Base-by-base conservation (phyloP, 1,284 basidiomycete genomes). In the Sanghuangporus sanghuang region DNA sequence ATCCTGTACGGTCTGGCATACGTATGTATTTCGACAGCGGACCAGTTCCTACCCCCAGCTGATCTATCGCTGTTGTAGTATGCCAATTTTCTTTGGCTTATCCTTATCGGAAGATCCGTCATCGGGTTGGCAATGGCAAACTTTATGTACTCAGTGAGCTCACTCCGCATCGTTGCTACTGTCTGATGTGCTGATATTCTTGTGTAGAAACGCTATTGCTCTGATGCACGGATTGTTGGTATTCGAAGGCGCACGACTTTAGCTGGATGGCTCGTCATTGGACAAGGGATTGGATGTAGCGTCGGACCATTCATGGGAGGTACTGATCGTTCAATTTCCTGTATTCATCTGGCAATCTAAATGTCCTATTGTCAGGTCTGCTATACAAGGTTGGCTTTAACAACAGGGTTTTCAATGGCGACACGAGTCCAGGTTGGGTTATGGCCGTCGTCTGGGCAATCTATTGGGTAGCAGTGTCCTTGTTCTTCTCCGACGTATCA, bases 361-460 rank as follows among this genome's bases (percentile, higher is more conserved):
- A 6, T 1, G 21, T n/a, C n/a, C 3, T 27, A 23, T 27, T 4
- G 18, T 23, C 32, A 14, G 88, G 87, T 40, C 66, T 88, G 6
- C 71, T 90, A 52, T 85, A 79, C 71, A 85, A 81, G 61, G 70
- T 86, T 44, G 84, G 85, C 0, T 85, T 85, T 68, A 64, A 59
- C 27, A 81, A 77, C 64, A 62, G 70, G 0, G 68, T 88, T 7
- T 84, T 83, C 73, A 85, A 85, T 68, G 87, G 87, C 2, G 85
- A 78, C 67, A 89, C 85, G 0, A 83, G 85, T 65, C 85, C 86
- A 1, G 86, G 82, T 0, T 90, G 88, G 87, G 62, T 88, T 49
- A 85, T 89, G 79, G 81, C 85, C 0, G 74, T 66, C 2, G 70
- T 81, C 9, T 87, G 84, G 79, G 70, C 75, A 6, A 66, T 80